Conservation (phyloP, 1,139 yeast genomes). For the Nakaseomyces glabratus region DNA sequence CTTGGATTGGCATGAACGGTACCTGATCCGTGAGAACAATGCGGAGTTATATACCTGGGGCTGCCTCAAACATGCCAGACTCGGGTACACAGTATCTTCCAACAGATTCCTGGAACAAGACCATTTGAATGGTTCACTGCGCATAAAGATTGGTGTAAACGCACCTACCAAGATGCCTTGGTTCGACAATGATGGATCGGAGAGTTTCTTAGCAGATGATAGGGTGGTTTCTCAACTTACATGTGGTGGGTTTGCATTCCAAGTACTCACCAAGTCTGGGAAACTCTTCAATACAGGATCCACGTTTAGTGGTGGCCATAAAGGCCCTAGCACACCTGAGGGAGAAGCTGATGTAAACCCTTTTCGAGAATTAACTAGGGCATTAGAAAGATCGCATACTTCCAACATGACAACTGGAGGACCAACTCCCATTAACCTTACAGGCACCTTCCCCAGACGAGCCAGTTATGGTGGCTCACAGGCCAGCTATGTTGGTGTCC, state of each 20-base stretch:
- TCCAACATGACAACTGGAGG: constrained; percentile 13
- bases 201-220: constrained; percentile 19
- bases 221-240: constrained; percentile 44
- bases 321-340: constrained; percentile 33
- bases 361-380: constrained; percentile 21
- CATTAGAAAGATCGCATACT: constrained; percentile 17
- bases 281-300: constrained; percentile 46
- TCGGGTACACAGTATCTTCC: constrained; percentile 41
- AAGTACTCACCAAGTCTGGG: constrained; percentile 48
- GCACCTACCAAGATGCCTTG: constrained; percentile 38
- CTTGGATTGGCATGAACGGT: constrained; percentile 45
- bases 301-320: constrained; percentile 39
- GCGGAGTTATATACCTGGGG: constrained; percentile 61
- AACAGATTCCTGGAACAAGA: constrained; percentile 28
- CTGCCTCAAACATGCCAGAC: constrained; percentile 41
- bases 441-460: constrained; percentile 14
- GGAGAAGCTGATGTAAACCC: constrained; percentile 30
- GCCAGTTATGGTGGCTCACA: constrained; percentile 2
- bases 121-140: constrained; percentile 24
- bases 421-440: constrained; percentile 16
- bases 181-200: constrained; percentile 24
- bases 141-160: constrained; percentile 35
- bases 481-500: constrained; percentile 1
- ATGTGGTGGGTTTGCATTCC: constrained; percentile 64
- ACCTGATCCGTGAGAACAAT: constrained; percentile 35